These are phyloP conservation scores for Fusarium continuum DNA, from an alignment of 2,329 filamentous ascomycete species.

Conservation along the genomic window DNA sequence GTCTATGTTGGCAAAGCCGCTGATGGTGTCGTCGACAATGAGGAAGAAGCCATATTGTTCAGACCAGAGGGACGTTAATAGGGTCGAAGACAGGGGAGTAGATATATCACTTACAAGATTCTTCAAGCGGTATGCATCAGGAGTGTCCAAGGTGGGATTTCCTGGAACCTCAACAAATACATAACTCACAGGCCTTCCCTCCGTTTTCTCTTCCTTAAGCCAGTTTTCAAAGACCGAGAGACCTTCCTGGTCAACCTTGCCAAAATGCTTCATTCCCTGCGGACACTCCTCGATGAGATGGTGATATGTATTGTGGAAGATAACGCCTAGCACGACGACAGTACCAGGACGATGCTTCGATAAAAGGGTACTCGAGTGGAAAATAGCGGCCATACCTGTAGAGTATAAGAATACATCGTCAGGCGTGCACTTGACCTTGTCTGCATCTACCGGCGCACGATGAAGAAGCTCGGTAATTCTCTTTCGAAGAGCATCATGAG, in stretches of 20 bases:
- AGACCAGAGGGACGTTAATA: slow-evolving; percentile 36
- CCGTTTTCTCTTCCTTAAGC: slow-evolving; percentile 52
- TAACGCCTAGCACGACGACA: slow-evolving; percentile 58
- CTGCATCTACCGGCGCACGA: slow-evolving; percentile 50
- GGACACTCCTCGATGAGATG: slow-evolving; percentile 57
- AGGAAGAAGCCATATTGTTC: slow-evolving; percentile 57
- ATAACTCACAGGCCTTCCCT: slow-evolving; percentile 54
- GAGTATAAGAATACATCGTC: slow-evolving; percentile 62
- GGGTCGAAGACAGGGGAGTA: not conserved
- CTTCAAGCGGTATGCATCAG: slow-evolving; percentile 49
- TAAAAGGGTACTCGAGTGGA: slow-evolving; percentile 53
- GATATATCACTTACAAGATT: slow-evolving; percentile 47
- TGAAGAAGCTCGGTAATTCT: slow-evolving; percentile 55
- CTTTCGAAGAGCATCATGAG: slow-evolving; percentile 51
- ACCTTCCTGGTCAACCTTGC: slow-evolving; percentile 52
- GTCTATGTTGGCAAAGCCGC: slow-evolving; percentile 60
- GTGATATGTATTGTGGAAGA: slow-evolving; percentile 61
- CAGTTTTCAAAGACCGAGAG: slow-evolving; percentile 57
- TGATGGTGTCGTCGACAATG: slow-evolving; percentile 59
- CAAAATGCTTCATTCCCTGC: slow-evolving; percentile 59
- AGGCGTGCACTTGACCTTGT: slow-evolving; percentile 37
- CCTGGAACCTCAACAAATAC: slow-evolving; percentile 58
- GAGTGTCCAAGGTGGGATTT: slow-evolving; percentile 49
- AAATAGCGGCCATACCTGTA: slow-evolving; percentile 64
- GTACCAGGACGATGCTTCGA: slow-evolving; percentile 47